Percentiles rank a stretch among this genome's conserved stretches.
Evolutionary conservation across 306 rosid genomes (phyloP).

Genomic region (Sphenostylis stenocarpa): DNA sequence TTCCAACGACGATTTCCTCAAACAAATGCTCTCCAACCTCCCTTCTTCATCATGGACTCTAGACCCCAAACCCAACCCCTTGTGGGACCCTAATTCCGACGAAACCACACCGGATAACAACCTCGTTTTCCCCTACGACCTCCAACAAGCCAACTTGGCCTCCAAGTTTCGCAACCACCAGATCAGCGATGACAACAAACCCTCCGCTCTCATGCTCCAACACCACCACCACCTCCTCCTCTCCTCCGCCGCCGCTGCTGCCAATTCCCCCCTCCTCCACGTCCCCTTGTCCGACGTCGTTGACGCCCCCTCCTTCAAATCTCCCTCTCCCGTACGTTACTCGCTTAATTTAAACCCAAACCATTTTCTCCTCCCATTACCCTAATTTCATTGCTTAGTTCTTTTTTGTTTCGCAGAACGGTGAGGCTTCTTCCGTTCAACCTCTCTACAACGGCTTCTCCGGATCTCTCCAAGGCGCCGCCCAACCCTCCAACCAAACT

Average conservation of each 20-base stretch:
- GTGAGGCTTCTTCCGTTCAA: slow-evolving; percentile 49
- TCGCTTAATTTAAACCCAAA: not conserved
- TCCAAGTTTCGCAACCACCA: slow-evolving; percentile 79
- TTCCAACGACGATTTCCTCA: slow-evolving; percentile 82
- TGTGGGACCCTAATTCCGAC: slow-evolving; percentile 55
- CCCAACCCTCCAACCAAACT: slow-evolving; percentile 35
- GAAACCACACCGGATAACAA: slow-evolving; percentile 37
- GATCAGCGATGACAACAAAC: slow-evolving; percentile 44
- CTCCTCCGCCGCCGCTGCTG: slow-evolving; percentile 26
- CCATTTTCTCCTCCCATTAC: not conserved
- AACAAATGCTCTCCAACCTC: slow-evolving; percentile 80
- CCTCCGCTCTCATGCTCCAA: slow-evolving; percentile 73
- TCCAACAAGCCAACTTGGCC: slow-evolving; percentile 54
- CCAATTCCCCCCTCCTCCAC: slow-evolving; percentile 44
- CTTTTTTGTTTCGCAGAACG: slow-evolving; percentile 32
- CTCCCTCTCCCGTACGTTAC: slow-evolving; percentile 62
- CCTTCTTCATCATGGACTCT: slow-evolving; percentile 60
- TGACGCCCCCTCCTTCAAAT: slow-evolving; percentile 60
- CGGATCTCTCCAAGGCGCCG: slow-evolving; percentile 52
- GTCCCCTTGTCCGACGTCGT: slow-evolving; percentile 69
- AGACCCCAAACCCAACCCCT: slow-evolving; percentile 46
- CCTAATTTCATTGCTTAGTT: not conserved
- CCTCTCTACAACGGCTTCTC: slow-evolving; percentile 58
- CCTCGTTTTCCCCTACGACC: slow-evolving; percentile 51
- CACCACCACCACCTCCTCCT: slow-evolving; percentile 75